A percentile compares a stretch with the other conserved stretches of the same genome.
phyloP scores from a whole-genome alignment of 768 basidiomycete species.

The Pulveroboletus sp. region DNA sequence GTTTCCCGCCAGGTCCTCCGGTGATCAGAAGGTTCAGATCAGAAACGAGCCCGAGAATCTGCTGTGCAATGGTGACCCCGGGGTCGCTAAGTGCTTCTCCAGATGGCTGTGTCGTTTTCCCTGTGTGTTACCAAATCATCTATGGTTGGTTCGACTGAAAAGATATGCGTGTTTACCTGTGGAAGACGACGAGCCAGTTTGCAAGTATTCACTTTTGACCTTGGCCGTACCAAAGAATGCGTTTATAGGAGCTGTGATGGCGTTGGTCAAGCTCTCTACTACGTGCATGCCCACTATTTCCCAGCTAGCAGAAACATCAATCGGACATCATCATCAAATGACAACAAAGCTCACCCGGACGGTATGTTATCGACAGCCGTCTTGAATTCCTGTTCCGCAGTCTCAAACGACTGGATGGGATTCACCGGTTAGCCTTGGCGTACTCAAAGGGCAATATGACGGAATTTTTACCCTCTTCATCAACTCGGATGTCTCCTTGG shows the following conservation, averaged over 20 bases:
- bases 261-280: slow-evolving; percentile 13
- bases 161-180: background rate
- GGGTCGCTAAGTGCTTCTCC: slow-evolving; percentile 14
- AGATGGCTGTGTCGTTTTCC: slow-evolving; percentile 7
- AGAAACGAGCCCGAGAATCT: slow-evolving; percentile 8
- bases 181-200: slow-evolving; percentile 3
- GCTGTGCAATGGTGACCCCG: slow-evolving; percentile 5
- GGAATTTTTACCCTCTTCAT: slow-evolving; percentile 12
- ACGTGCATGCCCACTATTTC: slow-evolving; percentile 13
- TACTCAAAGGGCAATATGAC: too few species aligned
- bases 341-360: slow-evolving; percentile 7
- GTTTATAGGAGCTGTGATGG: slow-evolving; percentile 11
- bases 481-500: slow-evolving; percentile 14
- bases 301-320: slow-evolving; percentile 8
- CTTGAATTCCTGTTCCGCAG: slow-evolving; percentile 16
- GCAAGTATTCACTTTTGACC: slow-evolving; percentile 8
- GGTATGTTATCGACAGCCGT: slow-evolving; percentile 13
- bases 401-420: slow-evolving; percentile 8
- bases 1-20: slow-evolving; percentile 10
- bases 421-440: background rate
- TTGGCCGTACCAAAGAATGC: slow-evolving; percentile 11
- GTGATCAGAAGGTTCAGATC: slow-evolving; percentile 9
- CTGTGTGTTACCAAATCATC: background rate
- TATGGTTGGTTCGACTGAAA: background rate
- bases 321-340: background rate